phyloP scores from a whole-genome alignment of 805 yeast species.

The Starmerella apicola region DNA sequence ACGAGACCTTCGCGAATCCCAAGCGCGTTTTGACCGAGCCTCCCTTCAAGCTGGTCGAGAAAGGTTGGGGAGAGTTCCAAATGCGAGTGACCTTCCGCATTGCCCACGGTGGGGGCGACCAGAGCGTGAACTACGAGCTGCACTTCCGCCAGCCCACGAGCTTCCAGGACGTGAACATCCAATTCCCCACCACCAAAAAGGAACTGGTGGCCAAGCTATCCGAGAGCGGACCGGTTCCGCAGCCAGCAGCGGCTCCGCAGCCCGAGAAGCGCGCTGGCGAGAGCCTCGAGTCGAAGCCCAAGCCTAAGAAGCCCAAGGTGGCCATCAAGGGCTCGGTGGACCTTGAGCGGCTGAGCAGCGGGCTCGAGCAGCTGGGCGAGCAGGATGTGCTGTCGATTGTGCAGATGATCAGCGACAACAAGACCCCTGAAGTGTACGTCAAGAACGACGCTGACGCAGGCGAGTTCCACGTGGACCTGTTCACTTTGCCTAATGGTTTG shows the following conservation, averaged over 20 bases:
- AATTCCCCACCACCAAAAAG: slow-evolving; percentile 65
- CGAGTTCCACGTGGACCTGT: slow-evolving; percentile 91
- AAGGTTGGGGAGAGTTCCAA: slow-evolving; percentile 98
- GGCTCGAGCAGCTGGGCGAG: slow-evolving; percentile 74
- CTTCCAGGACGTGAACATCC: slow-evolving; percentile 61
- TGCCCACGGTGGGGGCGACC: slow-evolving; percentile 79
- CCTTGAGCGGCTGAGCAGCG: slow-evolving; percentile 80
- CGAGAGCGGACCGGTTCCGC: slow-evolving; percentile 76
- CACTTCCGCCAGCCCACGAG: slow-evolving; percentile 71
- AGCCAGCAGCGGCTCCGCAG: slow-evolving; percentile 17
- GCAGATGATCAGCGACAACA: slow-evolving; percentile 94
- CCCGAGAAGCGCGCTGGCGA: slow-evolving; percentile 32
- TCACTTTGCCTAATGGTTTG: slow-evolving; percentile 80
- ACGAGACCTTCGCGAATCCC: slow-evolving; percentile 90
- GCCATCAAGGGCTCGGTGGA: slow-evolving; percentile 53
- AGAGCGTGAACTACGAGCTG: slow-evolving; percentile 76
- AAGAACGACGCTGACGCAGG: slow-evolving; percentile 94
- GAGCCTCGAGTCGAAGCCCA: slow-evolving; percentile 21
- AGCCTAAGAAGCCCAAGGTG: slow-evolving; percentile 30
- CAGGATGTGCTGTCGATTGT: slow-evolving; percentile 91
- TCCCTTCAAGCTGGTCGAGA: slow-evolving; percentile 80
- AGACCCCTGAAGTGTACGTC: slow-evolving; percentile 88
- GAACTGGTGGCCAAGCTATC: slow-evolving; percentile 56
- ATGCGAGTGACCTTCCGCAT: slow-evolving; percentile 65
- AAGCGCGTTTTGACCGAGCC: slow-evolving; percentile 64